Percentiles rank a stretch among this genome's conserved stretches.
Conservation (phyloP, 2,329 filamentous ascomycete genomes). For the Hortaea sp. region DNA sequence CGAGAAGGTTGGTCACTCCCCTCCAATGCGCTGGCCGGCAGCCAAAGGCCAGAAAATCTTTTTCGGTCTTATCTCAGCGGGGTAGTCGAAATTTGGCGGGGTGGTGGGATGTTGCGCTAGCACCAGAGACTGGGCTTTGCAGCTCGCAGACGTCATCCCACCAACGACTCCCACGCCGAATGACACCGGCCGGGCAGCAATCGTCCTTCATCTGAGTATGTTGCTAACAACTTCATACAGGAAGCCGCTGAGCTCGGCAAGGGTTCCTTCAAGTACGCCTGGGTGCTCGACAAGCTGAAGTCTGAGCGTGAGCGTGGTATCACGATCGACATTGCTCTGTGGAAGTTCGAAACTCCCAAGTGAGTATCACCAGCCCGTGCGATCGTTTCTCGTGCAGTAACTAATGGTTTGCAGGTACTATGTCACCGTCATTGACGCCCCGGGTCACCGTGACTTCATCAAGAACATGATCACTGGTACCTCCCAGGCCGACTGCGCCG, state of each 20-base stretch:
- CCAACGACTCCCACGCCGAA: background rate
- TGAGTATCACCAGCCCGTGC: background rate
- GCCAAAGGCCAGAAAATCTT: constrained; percentile 1
- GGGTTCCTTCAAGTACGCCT: constrained; percentile 99
- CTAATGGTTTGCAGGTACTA: constrained; percentile 4
- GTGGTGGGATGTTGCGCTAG: background rate
- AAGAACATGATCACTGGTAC: constrained; percentile 99
- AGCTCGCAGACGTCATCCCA: background rate
- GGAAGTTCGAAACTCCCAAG: constrained; percentile 99
- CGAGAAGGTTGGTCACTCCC: constrained; percentile 70
- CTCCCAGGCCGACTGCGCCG: constrained; percentile 98
- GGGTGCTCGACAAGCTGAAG: constrained; percentile 99
- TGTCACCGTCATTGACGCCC: constrained; percentile 95
- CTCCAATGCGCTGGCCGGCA: constrained; percentile 1
- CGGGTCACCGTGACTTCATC: constrained; percentile 99
- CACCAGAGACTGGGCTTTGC: background rate
- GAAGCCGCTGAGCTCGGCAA: constrained; percentile 99
- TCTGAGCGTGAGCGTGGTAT: constrained; percentile 99
- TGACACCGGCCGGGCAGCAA: no score
- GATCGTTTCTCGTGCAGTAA: background rate
- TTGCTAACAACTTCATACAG: constrained; percentile 39
- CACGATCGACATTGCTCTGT: constrained; percentile 99
- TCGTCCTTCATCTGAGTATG: background rate
- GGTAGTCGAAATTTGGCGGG: constrained; percentile 6
- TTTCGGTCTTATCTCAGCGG: constrained; percentile 3